Conservation (phyloP, 305 asterid genomes). For the Nicotiana rustica region DNA sequence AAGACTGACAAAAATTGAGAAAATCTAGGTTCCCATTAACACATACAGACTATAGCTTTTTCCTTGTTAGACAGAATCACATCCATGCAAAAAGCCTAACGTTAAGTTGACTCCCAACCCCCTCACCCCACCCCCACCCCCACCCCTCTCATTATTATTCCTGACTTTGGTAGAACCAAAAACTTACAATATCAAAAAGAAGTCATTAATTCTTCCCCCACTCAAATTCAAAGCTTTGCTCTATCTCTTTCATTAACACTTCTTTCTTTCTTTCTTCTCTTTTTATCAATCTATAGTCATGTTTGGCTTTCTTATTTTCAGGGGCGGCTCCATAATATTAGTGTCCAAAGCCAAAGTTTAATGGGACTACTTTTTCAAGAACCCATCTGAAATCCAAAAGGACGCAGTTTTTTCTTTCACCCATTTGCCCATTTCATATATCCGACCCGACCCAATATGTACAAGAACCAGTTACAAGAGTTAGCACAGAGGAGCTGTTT, state of each 20-base stretch:
- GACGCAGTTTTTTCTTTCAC: background rate
- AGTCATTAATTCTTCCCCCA: constrained; percentile 23
- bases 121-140: background rate
- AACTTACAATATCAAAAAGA: constrained; percentile 32
- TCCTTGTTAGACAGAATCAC: constrained; percentile 27
- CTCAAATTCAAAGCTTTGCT: constrained; percentile 16
- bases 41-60: constrained; percentile 7
- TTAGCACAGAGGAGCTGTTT: constrained; percentile 65
- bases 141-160: constrained; percentile 18
- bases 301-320: background rate
- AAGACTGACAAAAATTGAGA: constrained; percentile 36
- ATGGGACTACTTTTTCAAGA: background rate
- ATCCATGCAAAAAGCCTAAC: constrained; percentile 33
- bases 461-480: constrained; percentile 64
- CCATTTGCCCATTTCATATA: constrained; percentile 15
- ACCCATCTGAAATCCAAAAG: background rate
- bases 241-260: constrained; percentile 1
- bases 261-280: background rate
- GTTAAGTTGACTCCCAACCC: constrained; percentile 41
- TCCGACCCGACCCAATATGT: constrained; percentile 42
- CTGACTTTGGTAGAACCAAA: constrained; percentile 35
- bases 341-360: too few relatives aligned
- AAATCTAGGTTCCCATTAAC: constrained; percentile 34
- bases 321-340: too few relatives aligned
- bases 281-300: background rate